A percentile compares a stretch with the other conserved stretches of the same genome.
These are phyloP conservation scores for Exophiala xenobiotica DNA, from an alignment of 2,329 filamentous ascomycete species.

Conservation along the genomic window DNA sequence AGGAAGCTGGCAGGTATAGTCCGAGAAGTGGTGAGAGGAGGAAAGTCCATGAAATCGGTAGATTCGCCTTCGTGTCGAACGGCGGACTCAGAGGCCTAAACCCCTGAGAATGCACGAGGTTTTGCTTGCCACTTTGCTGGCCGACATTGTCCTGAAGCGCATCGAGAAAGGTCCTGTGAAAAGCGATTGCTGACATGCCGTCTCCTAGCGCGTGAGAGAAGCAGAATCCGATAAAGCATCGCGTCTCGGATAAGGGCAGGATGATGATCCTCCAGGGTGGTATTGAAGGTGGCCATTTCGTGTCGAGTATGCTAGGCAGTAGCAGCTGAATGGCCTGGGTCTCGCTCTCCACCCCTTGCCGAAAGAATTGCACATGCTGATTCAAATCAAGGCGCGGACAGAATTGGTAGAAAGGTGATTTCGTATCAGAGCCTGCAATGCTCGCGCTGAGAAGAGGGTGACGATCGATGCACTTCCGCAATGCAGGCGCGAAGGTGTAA, in stretches of 20 bases:
- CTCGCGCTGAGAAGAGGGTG: slow-evolving; percentile 42
- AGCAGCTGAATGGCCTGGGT: slow-evolving; percentile 12
- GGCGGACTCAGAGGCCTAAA: slow-evolving; percentile 6
- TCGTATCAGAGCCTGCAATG: slow-evolving; percentile 14
- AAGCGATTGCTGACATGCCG: slow-evolving; percentile 43
- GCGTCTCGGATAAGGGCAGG: slow-evolving; percentile 31
- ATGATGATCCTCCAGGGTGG: slow-evolving; percentile 49
- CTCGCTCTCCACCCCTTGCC: not conserved
- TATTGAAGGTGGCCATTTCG: not conserved
- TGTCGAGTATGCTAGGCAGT: slow-evolving; percentile 22
- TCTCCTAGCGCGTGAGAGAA: slow-evolving; percentile 49
- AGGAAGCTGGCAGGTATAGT: slow-evolving; percentile 38
- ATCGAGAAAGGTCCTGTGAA: slow-evolving; percentile 44
- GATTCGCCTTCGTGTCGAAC: slow-evolving; percentile 25
- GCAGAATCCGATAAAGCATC: slow-evolving; percentile 41
- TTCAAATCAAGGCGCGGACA: slow-evolving; percentile 36
- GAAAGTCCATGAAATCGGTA: slow-evolving; percentile 48
- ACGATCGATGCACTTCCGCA: slow-evolving; percentile 41
- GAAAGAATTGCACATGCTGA: slow-evolving; percentile 41
- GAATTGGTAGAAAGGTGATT: slow-evolving; percentile 2
- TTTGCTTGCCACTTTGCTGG: not conserved
- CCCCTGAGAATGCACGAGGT: not conserved
- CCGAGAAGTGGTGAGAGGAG: slow-evolving; percentile 43
- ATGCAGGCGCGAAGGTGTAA: slow-evolving; percentile 32
- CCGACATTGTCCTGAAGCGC: slow-evolving; percentile 2